Percentiles rank a stretch among this genome's conserved stretches.
phyloP scores from a whole-genome alignment of 441 rosid species.

The Iberis amara region DNA sequence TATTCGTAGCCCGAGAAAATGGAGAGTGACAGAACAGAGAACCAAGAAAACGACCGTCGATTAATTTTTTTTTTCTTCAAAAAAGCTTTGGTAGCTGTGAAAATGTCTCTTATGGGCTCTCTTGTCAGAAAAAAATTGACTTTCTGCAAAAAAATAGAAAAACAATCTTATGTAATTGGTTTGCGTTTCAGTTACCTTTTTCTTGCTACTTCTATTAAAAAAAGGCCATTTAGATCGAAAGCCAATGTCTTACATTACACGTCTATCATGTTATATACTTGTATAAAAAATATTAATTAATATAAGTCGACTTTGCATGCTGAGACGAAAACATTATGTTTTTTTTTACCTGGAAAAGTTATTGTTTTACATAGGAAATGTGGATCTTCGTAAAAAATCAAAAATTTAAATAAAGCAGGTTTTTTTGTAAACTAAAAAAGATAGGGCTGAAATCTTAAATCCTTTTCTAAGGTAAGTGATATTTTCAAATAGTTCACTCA shows the following conservation, averaged over 20 bases:
- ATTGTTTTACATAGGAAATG: too few relatives aligned
- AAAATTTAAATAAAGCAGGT: conserved; percentile 3
- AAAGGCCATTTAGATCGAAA: conserved; percentile 23
- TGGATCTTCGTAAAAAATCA: too few relatives aligned
- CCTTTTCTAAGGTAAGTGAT: too few relatives aligned
- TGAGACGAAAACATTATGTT: neutral
- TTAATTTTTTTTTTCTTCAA: neutral
- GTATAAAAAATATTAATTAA: neutral
- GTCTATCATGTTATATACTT: too few relatives aligned
- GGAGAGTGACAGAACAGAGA: conserved; percentile 30
- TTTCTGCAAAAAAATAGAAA: too few relatives aligned
- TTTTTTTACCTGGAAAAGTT: neutral
- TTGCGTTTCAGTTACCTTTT: conserved; percentile 22
- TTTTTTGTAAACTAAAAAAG: too few relatives aligned
- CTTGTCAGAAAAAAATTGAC: conserved; percentile 16
- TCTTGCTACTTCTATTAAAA: conserved; percentile 17
- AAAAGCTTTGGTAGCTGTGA: conserved; percentile 9
- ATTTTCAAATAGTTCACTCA: too few relatives aligned
- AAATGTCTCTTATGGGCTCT: conserved; percentile 12
- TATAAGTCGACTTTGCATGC: conserved; percentile 30
- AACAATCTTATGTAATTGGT: conserved; percentile 1
- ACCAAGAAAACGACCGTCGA: conserved; percentile 27
- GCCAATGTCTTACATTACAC: conserved; percentile 29
- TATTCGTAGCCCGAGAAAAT: conserved; percentile 8
- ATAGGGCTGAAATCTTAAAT: too few relatives aligned